Conservation (phyloP, 1,139 yeast species). For the Saccharomyces pastorianus region DNA sequence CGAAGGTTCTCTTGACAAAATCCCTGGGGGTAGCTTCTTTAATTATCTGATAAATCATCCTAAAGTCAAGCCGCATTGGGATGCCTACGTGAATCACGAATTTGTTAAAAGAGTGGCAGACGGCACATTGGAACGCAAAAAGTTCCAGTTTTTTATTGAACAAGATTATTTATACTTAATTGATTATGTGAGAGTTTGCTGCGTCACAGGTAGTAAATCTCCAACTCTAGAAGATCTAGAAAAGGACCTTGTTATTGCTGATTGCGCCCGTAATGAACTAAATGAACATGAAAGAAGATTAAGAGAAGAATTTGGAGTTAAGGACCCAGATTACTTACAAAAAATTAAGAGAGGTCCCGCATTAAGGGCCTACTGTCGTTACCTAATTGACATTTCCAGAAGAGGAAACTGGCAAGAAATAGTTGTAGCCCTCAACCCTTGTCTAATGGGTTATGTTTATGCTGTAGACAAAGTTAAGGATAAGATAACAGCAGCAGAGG, state of each 20-base stretch:
- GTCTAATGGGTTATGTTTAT: slow-evolving; percentile 64
- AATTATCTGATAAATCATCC: slow-evolving; percentile 53
- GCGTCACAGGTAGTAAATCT: slow-evolving; percentile 56
- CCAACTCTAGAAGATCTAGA: slow-evolving; percentile 47
- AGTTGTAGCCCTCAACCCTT: slow-evolving; percentile 65
- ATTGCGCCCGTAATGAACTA: slow-evolving; percentile 49
- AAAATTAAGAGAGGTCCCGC: slow-evolving; percentile 47
- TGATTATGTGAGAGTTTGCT: slow-evolving; percentile 63
- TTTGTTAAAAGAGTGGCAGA: slow-evolving; percentile 50
- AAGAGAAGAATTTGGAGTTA: slow-evolving; percentile 37
- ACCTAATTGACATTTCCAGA: slow-evolving; percentile 46
- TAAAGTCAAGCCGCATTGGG: slow-evolving; percentile 48
- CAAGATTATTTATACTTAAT: slow-evolving; percentile 68
- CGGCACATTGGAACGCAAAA: slow-evolving; percentile 42
- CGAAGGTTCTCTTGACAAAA: slow-evolving; percentile 10
- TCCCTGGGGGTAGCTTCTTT: slow-evolving; percentile 36
- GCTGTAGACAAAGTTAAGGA: slow-evolving; percentile 28
- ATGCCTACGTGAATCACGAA: slow-evolving; percentile 49
- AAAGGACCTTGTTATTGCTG: slow-evolving; percentile 45
- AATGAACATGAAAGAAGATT: slow-evolving; percentile 49
- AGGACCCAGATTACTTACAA: slow-evolving; percentile 34
- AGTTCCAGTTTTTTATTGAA: slow-evolving; percentile 51
- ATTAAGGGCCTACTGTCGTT: slow-evolving; percentile 52
- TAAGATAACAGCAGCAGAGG: slow-evolving; percentile 20
- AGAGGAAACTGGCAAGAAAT: slow-evolving; percentile 57